Conservation (phyloP, 257 asterid species). For the Solanum corneliomulleri region DNA sequence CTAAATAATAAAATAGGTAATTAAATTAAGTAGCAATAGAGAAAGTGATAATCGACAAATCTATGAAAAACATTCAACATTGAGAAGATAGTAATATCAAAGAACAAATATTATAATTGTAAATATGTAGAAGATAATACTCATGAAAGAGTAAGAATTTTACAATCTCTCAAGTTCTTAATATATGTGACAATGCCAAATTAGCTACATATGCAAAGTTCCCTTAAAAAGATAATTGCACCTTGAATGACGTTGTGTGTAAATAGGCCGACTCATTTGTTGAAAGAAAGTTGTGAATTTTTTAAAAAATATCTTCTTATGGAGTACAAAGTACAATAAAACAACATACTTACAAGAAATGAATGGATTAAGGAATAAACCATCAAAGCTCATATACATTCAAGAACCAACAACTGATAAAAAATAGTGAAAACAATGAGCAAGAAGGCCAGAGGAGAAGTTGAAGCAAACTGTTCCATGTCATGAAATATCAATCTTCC, state of each 20-base stretch:
- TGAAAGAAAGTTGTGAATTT: no score
- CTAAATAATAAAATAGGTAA: neutral
- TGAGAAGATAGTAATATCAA: neutral
- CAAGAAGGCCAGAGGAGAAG: neutral
- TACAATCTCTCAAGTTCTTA: neutral
- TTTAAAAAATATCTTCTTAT: no score
- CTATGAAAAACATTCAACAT: no score
- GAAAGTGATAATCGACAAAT: neutral
- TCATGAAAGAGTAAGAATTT: neutral
- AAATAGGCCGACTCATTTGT: no score
- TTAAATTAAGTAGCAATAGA: neutral
- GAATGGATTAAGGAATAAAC: no score
- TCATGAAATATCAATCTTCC: neutral
- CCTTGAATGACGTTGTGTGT: no score
- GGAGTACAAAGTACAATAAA: no score
- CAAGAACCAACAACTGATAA: no score
- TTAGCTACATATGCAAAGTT: no score
- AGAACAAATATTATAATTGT: neutral
- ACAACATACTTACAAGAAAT: no score
- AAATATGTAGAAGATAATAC: neutral
- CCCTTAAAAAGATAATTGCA: no score
- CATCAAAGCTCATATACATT: neutral
- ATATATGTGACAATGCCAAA: neutral
- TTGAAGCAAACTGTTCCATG: slow-evolving; percentile 7
- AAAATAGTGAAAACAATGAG: neutral